Evolutionary conservation across 306 rosid species (phyloP), one percentile per base, ranked within the genome.

Genomic region (Corylus avellana): DNA sequence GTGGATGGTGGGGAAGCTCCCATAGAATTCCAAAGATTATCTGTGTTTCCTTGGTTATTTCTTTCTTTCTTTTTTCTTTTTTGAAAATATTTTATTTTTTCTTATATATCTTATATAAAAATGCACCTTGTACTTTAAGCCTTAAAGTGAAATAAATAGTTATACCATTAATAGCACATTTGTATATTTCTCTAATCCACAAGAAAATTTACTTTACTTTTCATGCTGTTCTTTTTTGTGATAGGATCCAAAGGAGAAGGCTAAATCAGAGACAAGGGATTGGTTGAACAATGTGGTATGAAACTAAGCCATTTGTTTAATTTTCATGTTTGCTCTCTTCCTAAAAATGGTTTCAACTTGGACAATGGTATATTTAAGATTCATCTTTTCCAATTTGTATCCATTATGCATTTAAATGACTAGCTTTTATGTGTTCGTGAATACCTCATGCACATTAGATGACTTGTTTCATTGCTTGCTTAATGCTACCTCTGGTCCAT

Each of bases 211-310:
- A 11, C 29, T 39, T 7, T 37, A 13, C 27, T 64, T 59, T 39
- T 59, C 3, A 46, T 51, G 16, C 68, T 67, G n/a, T 39, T 70
- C 13, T 59, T 88, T 80, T 80, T 81, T 80, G 61, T 74, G 57
- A 70, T 56, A 95, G 99, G 99, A 95, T 85, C 99, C 99, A 10
- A 93, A 79, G 86, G 99, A 95, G 93, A 95, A 91, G 86, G 99
- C 98, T 70, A 95, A 93, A 79, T 84, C 98, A 42, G 99, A 95
- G 90, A 90, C 99, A 12, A 89, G 99, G 84, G 99, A 95, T 85
- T 95, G 99, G 99, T 85, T 95, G 84, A 95, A 95, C 85, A 93
- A 74, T 81, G 93, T 95, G 99, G 99, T 95, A 95, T 29, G 94
- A 70, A 76, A 66, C 75, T 72, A 72, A 20, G 44, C 53, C 46